Evolutionary conservation across 192 early-diverging fungal genomes (phyloP).

Genomic region (Coemansia sp.): DNA sequence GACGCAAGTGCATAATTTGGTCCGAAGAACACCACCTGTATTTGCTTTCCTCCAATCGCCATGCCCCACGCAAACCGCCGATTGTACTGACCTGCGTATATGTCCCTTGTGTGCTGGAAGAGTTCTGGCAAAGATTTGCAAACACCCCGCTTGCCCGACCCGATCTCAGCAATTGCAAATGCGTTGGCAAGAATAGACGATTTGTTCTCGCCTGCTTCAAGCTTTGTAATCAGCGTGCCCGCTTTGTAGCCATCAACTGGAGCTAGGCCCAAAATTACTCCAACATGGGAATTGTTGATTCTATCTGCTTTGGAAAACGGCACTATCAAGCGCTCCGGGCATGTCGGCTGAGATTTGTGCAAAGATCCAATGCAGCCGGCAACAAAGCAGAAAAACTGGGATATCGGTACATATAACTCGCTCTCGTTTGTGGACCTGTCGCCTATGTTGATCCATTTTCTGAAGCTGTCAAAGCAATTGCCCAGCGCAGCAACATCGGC

Average conservation of each 20-base stretch:
- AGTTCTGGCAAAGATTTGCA: constrained; percentile 7
- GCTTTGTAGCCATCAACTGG: background rate
- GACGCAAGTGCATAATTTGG: background rate
- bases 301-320: background rate
- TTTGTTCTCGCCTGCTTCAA: background rate
- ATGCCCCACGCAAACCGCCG: constrained; percentile 17
- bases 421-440: background rate
- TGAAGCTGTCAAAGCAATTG: background rate
- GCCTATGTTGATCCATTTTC: background rate
- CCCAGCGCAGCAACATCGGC: background rate
- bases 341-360: background rate
- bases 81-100: constrained; percentile 11
- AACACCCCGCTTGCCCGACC: background rate
- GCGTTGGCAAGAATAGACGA: background rate
- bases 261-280: background rate
- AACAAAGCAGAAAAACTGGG: background rate
- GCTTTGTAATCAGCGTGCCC: background rate
- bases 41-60: background rate
- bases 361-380: background rate
- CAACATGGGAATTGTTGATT: background rate
- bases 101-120: constrained; percentile 3
- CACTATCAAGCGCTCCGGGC: background rate
- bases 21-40: background rate
- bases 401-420: background rate
- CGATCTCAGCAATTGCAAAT: background rate